These are phyloP conservation scores for Mycosarcoma mackinlayi DNA, from an alignment of 1,284 basidiomycete genomes.

Conservation along the genomic window DNA sequence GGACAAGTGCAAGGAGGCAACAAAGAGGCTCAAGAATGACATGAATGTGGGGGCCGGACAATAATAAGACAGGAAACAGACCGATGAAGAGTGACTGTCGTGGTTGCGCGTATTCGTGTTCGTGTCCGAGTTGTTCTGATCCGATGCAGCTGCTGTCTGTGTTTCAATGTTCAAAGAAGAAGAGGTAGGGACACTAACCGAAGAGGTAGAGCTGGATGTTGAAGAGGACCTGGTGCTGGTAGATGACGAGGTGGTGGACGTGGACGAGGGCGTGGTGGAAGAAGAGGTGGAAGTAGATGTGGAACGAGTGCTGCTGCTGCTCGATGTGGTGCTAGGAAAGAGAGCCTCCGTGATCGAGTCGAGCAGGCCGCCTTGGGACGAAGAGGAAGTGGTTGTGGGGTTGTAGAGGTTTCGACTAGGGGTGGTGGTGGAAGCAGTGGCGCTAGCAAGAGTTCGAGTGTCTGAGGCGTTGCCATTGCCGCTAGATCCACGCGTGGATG, in stretches of 20 bases:
- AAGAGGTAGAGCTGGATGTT: slow-evolving; percentile 20
- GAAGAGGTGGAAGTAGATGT: slow-evolving; percentile 23
- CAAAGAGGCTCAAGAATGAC: slow-evolving; percentile 24
- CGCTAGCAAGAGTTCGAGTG: slow-evolving; percentile 8
- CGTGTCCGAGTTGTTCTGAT: slow-evolving; percentile 4
- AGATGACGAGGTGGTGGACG: slow-evolving; percentile 25
- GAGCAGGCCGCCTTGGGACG: slow-evolving; percentile 5
- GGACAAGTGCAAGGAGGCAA: slow-evolving; percentile 33
- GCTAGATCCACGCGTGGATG: slow-evolving; percentile 14
- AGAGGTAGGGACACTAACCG: slow-evolving; percentile 36
- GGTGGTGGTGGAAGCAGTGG: slow-evolving; percentile 18
- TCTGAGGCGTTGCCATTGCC: slow-evolving; percentile 9
- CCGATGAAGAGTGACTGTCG: slow-evolving; percentile 11
- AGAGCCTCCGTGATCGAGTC: no score
- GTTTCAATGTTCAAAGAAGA: neutral
- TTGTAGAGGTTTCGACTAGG: slow-evolving; percentile 16
- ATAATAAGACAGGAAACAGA: slow-evolving; percentile 23
- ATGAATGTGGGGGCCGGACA: slow-evolving; percentile 20
- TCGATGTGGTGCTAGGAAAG: neutral
- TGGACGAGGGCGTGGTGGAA: slow-evolving; percentile 20
- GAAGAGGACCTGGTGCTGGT: slow-evolving; percentile 29
- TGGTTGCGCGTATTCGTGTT: neutral
- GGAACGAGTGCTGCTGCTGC: slow-evolving; percentile 2
- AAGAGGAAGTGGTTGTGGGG: slow-evolving; percentile 14
- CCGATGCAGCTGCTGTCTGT: slow-evolving; percentile 15